Base-by-base conservation (phyloP, 208 protist species). In the Trypanosoma avium region DNA sequence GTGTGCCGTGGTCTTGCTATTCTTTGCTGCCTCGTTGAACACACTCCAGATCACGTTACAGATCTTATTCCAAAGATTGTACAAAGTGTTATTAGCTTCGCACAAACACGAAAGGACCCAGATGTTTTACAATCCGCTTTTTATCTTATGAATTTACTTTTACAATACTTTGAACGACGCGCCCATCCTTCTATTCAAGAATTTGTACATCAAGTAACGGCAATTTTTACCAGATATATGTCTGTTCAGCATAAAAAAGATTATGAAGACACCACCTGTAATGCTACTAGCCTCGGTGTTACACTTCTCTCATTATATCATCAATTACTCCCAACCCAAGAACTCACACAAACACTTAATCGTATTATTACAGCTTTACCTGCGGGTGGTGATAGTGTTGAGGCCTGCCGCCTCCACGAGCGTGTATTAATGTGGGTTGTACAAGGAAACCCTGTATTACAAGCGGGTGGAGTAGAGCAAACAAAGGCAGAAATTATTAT, bases 11-110 rank as follows among this genome's bases (percentile, higher is more conserved):
- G 73, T 15, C 67, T 88, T 13, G 60, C 64, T 19, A 53, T 91
- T n/a, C 72, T 96, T 27, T 86, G 81, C 40, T 77, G 89, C 58
- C 91, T 96, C 69, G 81, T 91, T 17, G 79, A 90, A 67, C 66
- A 87, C 69, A 66, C 81, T 0, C 81, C 80, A 17, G 52, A 79
- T 29, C 73, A 78, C 21, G 72, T 89, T n/a, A 32, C 79, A n/a
- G 62, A 66, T 40, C 67, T 76, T 29, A 61, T 94, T 36, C 66
- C 76, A 4, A 64, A 67, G 12, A 82, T 88, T 35, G 75, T 71
- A 43, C n/a, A 66, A n/a, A 83, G 67, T 52, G 67, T 71, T 22
- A 13, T 92, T 29, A 56, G 33, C 40, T 87, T 90, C 57, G 81
- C 77, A 15, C 72, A 55, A 8, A 70, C 67, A 3, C 75, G 79